Evolutionary conservation across 2,329 filamentous ascomycete genomes (phyloP), one percentile per base, ranked within the genome.

Genomic region (Sporothrix sp.): DNA sequence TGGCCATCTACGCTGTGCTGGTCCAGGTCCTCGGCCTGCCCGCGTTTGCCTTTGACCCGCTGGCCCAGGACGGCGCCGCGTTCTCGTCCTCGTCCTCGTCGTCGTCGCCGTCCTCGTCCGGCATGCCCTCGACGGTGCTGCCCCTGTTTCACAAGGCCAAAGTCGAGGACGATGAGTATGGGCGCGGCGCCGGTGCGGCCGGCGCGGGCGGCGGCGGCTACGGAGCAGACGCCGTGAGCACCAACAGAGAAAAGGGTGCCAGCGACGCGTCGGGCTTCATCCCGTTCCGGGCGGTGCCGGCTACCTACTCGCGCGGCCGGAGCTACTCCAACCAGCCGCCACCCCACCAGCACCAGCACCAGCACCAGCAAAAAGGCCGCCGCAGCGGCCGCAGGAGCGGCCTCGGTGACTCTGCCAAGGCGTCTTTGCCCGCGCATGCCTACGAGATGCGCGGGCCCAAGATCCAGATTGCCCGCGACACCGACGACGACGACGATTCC

Each of bases 91-190:
- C 39, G 7, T 61, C 64, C 28, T 61, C 60, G 9, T 49, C 52
- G 13, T 50, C 55, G 14, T 30, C 25, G 54, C 56, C 13, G 52
- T 16, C 33, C n/a, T 23, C 21, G 30, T 30, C 40, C 16, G 14
- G 6, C 14, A 35, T 39, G 43, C 23, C 38, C 10, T 47, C 51
- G 36, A 37, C 50, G 3, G 42, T 71, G 7, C 64, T 74, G 1
- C 75, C 76, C 8, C 58, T 72, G 27, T 75, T 71, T 62, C 79
- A 79, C 63, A 80, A 80, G 59, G 70, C 71, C 54, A 80, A 80
- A 60, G 59, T 68, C 7, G 76, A 81, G 44, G 67, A 68, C 51
- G 66, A 70, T 50, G 70, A 71, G 37, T 65, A 54, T 9, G 56
- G 54, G 7, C 57, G 59, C 4, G 59, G 54, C 11, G 59, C 62